phyloP scores from a whole-genome alignment of 1,284 basidiomycete species.

The Inonotus obliquus region DNA sequence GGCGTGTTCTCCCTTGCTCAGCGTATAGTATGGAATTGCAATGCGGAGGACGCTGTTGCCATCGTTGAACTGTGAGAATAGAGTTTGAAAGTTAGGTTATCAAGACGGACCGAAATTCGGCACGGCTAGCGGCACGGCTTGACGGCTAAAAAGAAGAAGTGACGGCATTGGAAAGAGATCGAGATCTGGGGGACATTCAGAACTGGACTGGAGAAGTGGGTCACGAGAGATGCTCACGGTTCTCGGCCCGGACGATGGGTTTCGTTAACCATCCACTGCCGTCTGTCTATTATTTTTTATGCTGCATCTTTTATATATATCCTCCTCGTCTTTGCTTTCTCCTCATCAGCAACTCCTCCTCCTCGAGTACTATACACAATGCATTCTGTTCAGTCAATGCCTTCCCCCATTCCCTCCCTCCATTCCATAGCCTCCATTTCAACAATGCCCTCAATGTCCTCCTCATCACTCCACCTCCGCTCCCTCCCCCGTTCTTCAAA shows the following conservation, averaged over 20 bases:
- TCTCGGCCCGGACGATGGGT: neutral
- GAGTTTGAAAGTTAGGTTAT: neutral
- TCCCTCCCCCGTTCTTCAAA: neutral
- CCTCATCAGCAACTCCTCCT: neutral
- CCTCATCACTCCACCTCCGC: neutral
- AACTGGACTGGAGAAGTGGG: neutral
- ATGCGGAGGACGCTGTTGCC: too few species aligned
- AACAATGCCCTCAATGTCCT: neutral
- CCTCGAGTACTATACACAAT: neutral
- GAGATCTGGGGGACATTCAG: neutral
- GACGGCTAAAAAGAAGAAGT: neutral
- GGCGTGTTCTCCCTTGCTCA: too few species aligned
- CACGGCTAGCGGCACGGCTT: neutral
- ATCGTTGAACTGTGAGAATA: neutral
- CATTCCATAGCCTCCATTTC: neutral
- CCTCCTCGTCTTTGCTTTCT: neutral
- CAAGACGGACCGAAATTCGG: neutral
- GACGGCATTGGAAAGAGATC: neutral
- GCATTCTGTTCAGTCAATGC: neutral
- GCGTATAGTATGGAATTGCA: too few species aligned
- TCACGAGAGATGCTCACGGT: neutral
- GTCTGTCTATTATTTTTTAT: neutral
- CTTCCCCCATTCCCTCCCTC: neutral
- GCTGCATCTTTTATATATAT: neutral
- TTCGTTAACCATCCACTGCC: slow-evolving; percentile 3